Conservation (phyloP, 2,329 filamentous ascomycete genomes). For the Penicillium sp. region DNA sequence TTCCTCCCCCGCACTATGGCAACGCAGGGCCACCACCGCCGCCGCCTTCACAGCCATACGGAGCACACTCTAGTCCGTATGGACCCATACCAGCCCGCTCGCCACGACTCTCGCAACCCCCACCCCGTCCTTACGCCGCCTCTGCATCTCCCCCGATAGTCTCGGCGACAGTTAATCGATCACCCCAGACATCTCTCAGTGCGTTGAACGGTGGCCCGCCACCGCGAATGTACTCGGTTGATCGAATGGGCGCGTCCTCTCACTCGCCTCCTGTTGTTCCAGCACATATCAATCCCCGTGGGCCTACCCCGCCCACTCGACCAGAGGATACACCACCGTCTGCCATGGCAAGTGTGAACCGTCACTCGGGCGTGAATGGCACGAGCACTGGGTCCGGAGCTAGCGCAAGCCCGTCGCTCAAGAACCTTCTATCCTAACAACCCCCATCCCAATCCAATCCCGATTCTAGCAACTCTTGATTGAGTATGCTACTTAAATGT, state of each 20-base stretch:
- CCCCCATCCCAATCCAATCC: not conserved
- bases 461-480: not conserved
- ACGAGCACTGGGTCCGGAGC: slow-evolving; percentile 57
- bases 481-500: slow-evolving; percentile 4
- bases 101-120: slow-evolving; percentile 38
- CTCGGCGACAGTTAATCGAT: slow-evolving; percentile 42
- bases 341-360: slow-evolving; percentile 30
- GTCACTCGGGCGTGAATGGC: slow-evolving; percentile 33
- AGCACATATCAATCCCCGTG: slow-evolving; percentile 39
- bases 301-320: slow-evolving; percentile 35
- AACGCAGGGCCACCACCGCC: slow-evolving; percentile 40
- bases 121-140: slow-evolving; percentile 40
- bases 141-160: slow-evolving; percentile 44
- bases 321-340: slow-evolving; percentile 35
- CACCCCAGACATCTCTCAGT: slow-evolving; percentile 42
- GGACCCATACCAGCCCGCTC: slow-evolving; percentile 40
- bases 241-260: slow-evolving; percentile 39
- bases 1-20: slow-evolving; percentile 32
- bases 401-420: slow-evolving; percentile 75
- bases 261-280: slow-evolving; percentile 43
- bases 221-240: slow-evolving; percentile 41
- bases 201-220: slow-evolving; percentile 41
- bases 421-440: slow-evolving; percentile 69
- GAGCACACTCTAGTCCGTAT: slow-evolving; percentile 44
- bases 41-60: slow-evolving; percentile 35